Base-by-base conservation (phyloP, 2,329 filamentous ascomycete genomes). In the Phaeophleospora eucalypticola region DNA sequence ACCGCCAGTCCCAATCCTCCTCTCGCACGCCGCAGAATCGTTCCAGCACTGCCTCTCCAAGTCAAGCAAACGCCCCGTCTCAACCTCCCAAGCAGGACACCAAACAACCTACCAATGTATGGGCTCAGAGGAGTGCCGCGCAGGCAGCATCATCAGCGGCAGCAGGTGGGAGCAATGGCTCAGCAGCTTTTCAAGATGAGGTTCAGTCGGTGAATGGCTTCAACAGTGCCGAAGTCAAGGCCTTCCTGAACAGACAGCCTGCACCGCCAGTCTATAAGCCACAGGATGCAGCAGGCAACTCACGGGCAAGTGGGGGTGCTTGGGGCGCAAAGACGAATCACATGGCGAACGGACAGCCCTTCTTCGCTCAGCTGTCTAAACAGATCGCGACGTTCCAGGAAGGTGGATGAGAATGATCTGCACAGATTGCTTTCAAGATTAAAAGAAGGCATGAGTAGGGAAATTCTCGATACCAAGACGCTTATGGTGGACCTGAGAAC, bases 321-420 rank as follows among this genome's bases (percentile, higher is more conserved):
- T 72, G 68, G 68, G 66, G 66, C 27, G 62, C 64, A 33, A 67
- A 68, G 59, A 60, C 59, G 20, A 59, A 69, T 50, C 57, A 65
- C n/a, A 71, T 72, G 69, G 69, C 70, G 14, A 69, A 64, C 29
- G 67, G 68, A 21, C 68, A 72, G 52, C 64, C 69, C 49, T 74
- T 74, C 61, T 71, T 71, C 57, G 65, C 62, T 16, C 67, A 71
- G 47, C 64, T 74, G 39, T 68, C 68, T 54, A 73, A 73, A 67
- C 70, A 73, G 59, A 58, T 73, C 18, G 63, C 60, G 8, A 62
- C 55, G 24, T 57, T 72, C 41, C 68, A 72, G 49, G 52, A 49
- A 17, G 58, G 59, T 18, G 59, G 58, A 4, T 41, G 39, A 41
- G 16, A 16, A n/a, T n/a, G n/a, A n/a, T n/a, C n/a, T n/a, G n/a